These are phyloP conservation scores for Nyssa sinensis DNA, from an alignment of 148 eudicot genomes.

Conservation along the genomic window DNA sequence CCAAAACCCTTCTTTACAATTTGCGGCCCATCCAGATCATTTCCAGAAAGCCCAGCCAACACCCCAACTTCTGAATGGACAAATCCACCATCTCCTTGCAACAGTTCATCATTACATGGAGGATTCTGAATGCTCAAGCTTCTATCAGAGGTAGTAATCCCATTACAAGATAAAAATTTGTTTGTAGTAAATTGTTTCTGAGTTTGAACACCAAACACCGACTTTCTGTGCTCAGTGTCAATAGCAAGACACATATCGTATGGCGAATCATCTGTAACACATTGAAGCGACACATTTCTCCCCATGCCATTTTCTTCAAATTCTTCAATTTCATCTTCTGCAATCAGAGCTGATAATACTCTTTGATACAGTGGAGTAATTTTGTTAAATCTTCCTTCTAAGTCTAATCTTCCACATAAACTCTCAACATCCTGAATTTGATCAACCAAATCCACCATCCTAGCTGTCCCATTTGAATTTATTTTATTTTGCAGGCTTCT, in stretches of 20 bases:
- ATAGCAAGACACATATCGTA: slow-evolving; percentile 6
- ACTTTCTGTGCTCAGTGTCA: slow-evolving; percentile 19
- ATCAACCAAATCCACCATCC: slow-evolving; percentile 31
- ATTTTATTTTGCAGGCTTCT: slow-evolving; percentile 30
- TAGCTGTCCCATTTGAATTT: slow-evolving; percentile 36
- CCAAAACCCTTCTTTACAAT: slow-evolving; percentile 33
- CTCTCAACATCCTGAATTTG: slow-evolving; percentile 46
- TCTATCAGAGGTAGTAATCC: slow-evolving; percentile 39
- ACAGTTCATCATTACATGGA: slow-evolving; percentile 37
- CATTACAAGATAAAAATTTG: slow-evolving; percentile 51
- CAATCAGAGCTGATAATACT: slow-evolving; percentile 84
- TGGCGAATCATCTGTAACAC: slow-evolving; percentile 29
- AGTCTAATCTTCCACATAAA: slow-evolving; percentile 36
- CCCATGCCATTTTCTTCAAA: slow-evolving; percentile 46
- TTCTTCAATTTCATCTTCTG: slow-evolving; percentile 75
- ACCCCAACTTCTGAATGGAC: slow-evolving; percentile 40
- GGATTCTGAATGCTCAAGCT: slow-evolving; percentile 37
- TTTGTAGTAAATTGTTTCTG: slow-evolving; percentile 28
- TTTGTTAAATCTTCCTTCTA: slow-evolving; percentile 34
- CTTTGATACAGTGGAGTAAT: slow-evolving; percentile 67
- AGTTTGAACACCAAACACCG: slow-evolving; percentile 27
- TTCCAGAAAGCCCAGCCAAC: slow-evolving; percentile 34
- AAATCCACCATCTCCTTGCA: slow-evolving; percentile 39
- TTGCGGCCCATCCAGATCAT: slow-evolving; percentile 37
- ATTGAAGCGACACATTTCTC: slow-evolving; percentile 24